Evolutionary conservation across 148 eudicot species (phyloP), one percentile per base, ranked within the genome.

Genomic region (Oxyria digyna): DNA sequence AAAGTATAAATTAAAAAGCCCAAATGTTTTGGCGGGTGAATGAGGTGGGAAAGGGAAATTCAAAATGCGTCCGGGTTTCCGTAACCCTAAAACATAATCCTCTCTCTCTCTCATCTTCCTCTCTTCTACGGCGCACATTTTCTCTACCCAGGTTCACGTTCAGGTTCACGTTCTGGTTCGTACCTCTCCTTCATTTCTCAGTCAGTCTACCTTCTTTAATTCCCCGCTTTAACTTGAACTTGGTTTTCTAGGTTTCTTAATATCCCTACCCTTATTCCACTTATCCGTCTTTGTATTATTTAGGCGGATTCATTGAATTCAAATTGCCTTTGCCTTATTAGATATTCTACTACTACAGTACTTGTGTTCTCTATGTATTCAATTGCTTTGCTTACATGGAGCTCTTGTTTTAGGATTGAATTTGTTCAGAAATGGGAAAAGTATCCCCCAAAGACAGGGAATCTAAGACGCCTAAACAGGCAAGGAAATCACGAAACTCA

Each of bases 391-490:
- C 8, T 21, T n/a, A n/a, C n/a, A n/a, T 66, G 14, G 2, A 0
- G 13, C 14, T 59, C 37, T 29, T 59, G 65, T 27, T 31, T 29
- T 29, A 59, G 65, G 65, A 3, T 6, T 8, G 65, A 3, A 15
- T 8, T 59, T 9, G 18, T 20, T 29, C 62, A 18, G 38, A n/a
- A 3, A 94, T 88, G 97, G 97, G 92, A 38, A 94, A 94, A 74
- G 82, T 79, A 42, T 84, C 91, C 24, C 87, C 84, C 0, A 81
- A 74, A 70, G 84, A 85, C 0, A 78, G 76, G 80, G 78, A 82
- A 49, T 76, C 82, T 13, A 94, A 81, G 76, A 78, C 84, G 2
- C 78, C 85, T 0, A 94, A 77, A 71, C 85, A 77, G 76, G 88
- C 78, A 72, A 77, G 86, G 78, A 75, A 86, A 15, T 18, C 79